Conservation (phyloP, 257 asterid species). For the Solanum chmielewskii region DNA sequence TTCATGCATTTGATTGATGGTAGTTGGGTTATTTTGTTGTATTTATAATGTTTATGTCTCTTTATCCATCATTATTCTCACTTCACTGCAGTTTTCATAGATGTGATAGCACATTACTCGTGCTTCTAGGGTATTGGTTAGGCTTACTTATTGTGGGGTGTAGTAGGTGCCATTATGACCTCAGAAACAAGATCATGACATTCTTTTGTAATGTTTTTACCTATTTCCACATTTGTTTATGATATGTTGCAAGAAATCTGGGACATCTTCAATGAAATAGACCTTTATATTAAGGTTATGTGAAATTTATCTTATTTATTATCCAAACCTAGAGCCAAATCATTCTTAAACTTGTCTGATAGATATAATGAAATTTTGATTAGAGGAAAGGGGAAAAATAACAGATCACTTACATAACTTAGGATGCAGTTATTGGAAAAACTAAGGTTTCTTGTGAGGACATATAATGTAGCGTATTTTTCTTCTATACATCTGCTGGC, state of each 20-base stretch:
- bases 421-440: neutral
- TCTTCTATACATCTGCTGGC: neutral
- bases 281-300: neutral
- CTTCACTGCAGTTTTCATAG: too few relatives aligned
- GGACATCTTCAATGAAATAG: neutral
- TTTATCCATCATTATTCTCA: too few relatives aligned
- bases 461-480: neutral
- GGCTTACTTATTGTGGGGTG: too few relatives aligned
- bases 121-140: too few relatives aligned
- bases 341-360: neutral
- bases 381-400: neutral
- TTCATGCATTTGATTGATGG: too few relatives aligned
- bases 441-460: neutral
- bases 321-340: neutral
- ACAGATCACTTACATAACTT: neutral
- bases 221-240: too few relatives aligned
- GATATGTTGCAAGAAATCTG: neutral
- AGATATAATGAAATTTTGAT: neutral
- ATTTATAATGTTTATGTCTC: too few relatives aligned
- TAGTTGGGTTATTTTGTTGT: too few relatives aligned
- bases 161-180: too few relatives aligned
- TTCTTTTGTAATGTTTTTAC: too few relatives aligned
- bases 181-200: too few relatives aligned
- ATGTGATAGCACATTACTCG: too few relatives aligned
- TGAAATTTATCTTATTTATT: neutral